phyloP scores from a whole-genome alignment of 2,329 filamentous ascomycete genomes.

The Alternaria dauci region DNA sequence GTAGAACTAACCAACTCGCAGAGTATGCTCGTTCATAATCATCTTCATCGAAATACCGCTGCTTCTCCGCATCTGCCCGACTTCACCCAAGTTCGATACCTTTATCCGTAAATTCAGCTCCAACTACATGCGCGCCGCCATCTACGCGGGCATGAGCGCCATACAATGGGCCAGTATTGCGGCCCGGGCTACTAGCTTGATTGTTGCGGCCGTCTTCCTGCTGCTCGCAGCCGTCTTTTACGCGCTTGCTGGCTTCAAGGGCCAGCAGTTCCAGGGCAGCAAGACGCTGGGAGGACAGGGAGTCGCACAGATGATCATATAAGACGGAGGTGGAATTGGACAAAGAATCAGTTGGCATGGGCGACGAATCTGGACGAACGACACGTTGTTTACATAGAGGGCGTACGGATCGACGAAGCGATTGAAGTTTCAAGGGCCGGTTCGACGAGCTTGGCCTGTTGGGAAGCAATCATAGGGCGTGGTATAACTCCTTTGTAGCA shows the following conservation, averaged over 20 bases:
- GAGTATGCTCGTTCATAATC: conserved; percentile 59
- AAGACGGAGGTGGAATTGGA: conserved; percentile 7
- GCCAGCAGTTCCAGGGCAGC: conserved; percentile 87
- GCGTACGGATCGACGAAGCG: not conserved
- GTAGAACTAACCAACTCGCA: conserved; percentile 31
- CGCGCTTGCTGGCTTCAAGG: conserved; percentile 77
- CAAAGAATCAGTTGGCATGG: not conserved
- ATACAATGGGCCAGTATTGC: conserved; percentile 86
- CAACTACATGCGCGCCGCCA: conserved; percentile 93
- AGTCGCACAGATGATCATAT: conserved; percentile 96
- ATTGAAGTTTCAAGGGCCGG: not conserved
- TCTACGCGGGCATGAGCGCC: conserved; percentile 82
- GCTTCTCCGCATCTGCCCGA: conserved; percentile 96
- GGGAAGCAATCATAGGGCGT: conserved; percentile 6
- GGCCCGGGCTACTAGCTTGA: conserved; percentile 70
- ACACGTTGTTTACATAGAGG: conserved; percentile 6
- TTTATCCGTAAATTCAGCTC: conserved; percentile 92
- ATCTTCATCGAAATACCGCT: conserved; percentile 79
- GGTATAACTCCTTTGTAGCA: conserved; percentile 35
- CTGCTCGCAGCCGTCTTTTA: conserved; percentile 83
- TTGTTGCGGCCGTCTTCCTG: conserved; percentile 86
- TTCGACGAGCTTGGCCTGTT: conserved; percentile 1
- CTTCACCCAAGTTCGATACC: conserved; percentile 84
- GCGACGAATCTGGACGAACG: conserved; percentile 5
- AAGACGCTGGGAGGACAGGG: conserved; percentile 95